Percentiles rank a stretch among this genome's conserved stretches.
Evolutionary conservation across 495 filamentous ascomycete genomes (phyloP).

Genomic region (Aspergillus cavernicola): DNA sequence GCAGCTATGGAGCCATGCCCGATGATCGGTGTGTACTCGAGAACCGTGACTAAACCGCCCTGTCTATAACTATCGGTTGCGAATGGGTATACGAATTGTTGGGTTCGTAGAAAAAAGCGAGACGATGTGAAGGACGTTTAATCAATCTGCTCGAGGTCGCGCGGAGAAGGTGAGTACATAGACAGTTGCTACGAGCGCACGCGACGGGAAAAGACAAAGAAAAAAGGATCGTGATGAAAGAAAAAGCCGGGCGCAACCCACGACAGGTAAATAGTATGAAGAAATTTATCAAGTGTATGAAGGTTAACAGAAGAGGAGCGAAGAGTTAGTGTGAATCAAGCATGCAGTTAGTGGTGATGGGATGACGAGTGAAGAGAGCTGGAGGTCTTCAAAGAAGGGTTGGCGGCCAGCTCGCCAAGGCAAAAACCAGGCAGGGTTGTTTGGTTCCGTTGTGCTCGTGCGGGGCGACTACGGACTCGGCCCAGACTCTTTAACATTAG

Average conservation of each 20-base stretch:
- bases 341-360: slow-evolving; percentile 7
- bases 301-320: not conserved
- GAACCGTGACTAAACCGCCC: not conserved
- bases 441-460: slow-evolving; percentile 12
- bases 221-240: not conserved
- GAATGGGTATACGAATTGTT: not conserved
- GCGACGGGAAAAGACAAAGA: slow-evolving; percentile 5
- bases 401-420: slow-evolving; percentile 11
- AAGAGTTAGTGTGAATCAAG: not conserved
- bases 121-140: not conserved
- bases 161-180: slow-evolving; percentile 2
- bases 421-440: slow-evolving; percentile 1
- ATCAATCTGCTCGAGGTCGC: not conserved
- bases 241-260: not conserved
- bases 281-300: not conserved
- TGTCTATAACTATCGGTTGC: not conserved
- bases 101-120: too few species aligned
- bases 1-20: slow-evolving; percentile 36
- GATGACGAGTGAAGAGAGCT: slow-evolving; percentile 9
- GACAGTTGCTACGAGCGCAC: slow-evolving; percentile 7
- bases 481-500: slow-evolving; percentile 10
- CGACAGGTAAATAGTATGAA: not conserved
- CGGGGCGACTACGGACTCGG: slow-evolving; percentile 15
- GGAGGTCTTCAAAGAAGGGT: slow-evolving; percentile 8
- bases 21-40: slow-evolving; percentile 3